Conservation (phyloP, 495 filamentous ascomycete genomes). For the Aspergillus carlsbadensis region DNA sequence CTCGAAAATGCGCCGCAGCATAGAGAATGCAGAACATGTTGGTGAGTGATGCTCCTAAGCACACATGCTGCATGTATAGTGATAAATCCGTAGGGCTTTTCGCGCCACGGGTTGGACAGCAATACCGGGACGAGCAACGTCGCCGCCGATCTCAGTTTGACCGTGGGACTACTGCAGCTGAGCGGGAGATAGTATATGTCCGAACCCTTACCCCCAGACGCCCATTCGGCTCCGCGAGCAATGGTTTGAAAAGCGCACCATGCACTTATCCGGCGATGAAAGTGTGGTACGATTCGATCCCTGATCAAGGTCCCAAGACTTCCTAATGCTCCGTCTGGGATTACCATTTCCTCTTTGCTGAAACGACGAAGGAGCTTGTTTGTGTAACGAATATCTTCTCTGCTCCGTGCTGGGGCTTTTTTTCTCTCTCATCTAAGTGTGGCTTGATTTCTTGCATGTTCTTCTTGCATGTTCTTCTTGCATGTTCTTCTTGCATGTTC, state of each 20-base stretch:
- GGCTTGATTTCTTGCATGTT: too few species aligned
- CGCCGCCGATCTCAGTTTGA: constrained; percentile 76
- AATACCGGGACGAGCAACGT: constrained; percentile 72
- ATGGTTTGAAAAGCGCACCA: constrained; percentile 25
- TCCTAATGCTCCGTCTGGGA: constrained; percentile 16
- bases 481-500: too few species aligned
- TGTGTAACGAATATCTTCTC: too few species aligned
- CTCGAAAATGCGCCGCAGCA: constrained; percentile 79
- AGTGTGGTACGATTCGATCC: constrained; percentile 23
- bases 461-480: too few species aligned
- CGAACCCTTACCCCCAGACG: constrained; percentile 22
- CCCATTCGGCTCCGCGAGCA: constrained; percentile 12
- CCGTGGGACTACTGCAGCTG: constrained; percentile 50
- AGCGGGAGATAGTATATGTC: constrained; percentile 29
- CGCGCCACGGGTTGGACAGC: constrained; percentile 69
- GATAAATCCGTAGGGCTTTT: constrained; percentile 53
- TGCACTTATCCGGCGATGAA: constrained; percentile 30
- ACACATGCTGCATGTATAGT: not conserved
- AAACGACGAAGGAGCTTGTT: too few species aligned
- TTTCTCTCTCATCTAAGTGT: too few species aligned
- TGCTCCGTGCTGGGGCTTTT: too few species aligned
- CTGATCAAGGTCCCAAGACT: constrained; percentile 21
- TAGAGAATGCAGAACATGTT: constrained; percentile 82
- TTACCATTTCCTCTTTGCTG: not conserved
- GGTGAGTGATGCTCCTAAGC: constrained; percentile 51